Evolutionary conservation across 1,139 yeast species (phyloP), one percentile per base, ranked within the genome.

Genomic region (Pichia sp.): DNA sequence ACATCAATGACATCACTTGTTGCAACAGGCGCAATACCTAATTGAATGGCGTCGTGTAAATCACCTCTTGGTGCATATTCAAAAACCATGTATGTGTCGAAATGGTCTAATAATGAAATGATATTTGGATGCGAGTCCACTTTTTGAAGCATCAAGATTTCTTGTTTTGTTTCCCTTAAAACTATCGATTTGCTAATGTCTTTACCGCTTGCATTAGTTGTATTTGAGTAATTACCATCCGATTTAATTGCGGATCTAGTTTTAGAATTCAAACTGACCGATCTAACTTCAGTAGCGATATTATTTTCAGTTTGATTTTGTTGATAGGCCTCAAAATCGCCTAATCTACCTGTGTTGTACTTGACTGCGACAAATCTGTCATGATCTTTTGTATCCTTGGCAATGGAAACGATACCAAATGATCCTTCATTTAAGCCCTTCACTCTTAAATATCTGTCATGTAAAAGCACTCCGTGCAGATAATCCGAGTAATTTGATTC

Each of bases 51-150:
- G 62, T 93, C 99, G 64, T 93, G 93, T 48, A 93, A 71, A 65
- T 93, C 99, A 53, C 99, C 99, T 53, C 91, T 78, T 4, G 93
- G 73, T 60, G 96, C 90, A 63, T 89, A 91, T 60, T 93, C 98
- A 65, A 91, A 72, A 34, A 91, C 76, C 59, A 93, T 77, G 59
- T 83, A 89, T 20, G 90, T 79, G 58, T 84, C 94, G 63, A 90
- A 90, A 62, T 78, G 80, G 61, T 90, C 96, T 47, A 81, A 71
- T 43, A 91, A 70, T 27, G 77, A 69, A 30, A 89, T 82, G 47
- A 93, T 80, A 61, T 82, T 74, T 17, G 80, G 75, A 61, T 79
- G 83, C 47, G 71, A 68, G 10, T 94, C 94, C 42, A 89, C 75
- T 51, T 79, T 77, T 51, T 76, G 70, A 59, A 89, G 90, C 57